Conservation (phyloP, 768 basidiomycete species). For the Pleurotus ostreatus region DNA sequence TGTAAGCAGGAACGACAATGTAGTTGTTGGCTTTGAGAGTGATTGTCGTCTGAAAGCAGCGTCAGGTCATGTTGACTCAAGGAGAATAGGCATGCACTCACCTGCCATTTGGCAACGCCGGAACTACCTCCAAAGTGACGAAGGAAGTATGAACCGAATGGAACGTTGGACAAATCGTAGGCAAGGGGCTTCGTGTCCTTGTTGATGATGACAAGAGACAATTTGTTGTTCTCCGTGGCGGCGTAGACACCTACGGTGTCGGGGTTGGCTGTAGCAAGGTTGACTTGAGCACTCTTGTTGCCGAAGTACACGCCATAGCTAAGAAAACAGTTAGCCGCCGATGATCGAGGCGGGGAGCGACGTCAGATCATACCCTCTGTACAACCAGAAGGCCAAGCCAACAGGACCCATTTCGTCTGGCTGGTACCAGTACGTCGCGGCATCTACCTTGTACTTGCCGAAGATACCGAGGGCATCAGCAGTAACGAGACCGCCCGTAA, state of each 20-base stretch:
- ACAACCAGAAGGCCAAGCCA: slow-evolving; percentile 54
- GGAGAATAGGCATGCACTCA: slow-evolving; percentile 16
- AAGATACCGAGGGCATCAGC: slow-evolving; percentile 51
- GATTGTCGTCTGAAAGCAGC: slow-evolving; percentile 22
- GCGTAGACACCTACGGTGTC: slow-evolving; percentile 45
- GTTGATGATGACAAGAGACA: slow-evolving; percentile 47
- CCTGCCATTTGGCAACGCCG: slow-evolving; percentile 54
- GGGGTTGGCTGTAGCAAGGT: slow-evolving; percentile 34
- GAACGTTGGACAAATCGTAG: slow-evolving; percentile 39
- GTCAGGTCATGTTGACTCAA: not conserved
- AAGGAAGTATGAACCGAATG: slow-evolving; percentile 45
- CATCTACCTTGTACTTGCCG: slow-evolving; percentile 44
- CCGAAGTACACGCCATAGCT: slow-evolving; percentile 48
- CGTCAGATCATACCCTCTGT: slow-evolving; percentile 37
- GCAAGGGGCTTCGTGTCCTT: slow-evolving; percentile 41
- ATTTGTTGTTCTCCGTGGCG: slow-evolving; percentile 32
- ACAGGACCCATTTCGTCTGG: slow-evolving; percentile 44
- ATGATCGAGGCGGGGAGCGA: not conserved
- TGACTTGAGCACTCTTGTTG: slow-evolving; percentile 38
- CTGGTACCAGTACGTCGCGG: slow-evolving; percentile 50
- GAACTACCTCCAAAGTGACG: slow-evolving; percentile 55
- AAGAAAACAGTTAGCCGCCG: not conserved
- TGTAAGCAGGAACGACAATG: slow-evolving; percentile 30
- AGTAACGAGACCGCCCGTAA: slow-evolving; percentile 50
- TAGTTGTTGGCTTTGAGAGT: slow-evolving; percentile 25